Evolutionary conservation across 2,329 filamentous ascomycete genomes (phyloP).

Genomic region (Fusarium lyarnte): DNA sequence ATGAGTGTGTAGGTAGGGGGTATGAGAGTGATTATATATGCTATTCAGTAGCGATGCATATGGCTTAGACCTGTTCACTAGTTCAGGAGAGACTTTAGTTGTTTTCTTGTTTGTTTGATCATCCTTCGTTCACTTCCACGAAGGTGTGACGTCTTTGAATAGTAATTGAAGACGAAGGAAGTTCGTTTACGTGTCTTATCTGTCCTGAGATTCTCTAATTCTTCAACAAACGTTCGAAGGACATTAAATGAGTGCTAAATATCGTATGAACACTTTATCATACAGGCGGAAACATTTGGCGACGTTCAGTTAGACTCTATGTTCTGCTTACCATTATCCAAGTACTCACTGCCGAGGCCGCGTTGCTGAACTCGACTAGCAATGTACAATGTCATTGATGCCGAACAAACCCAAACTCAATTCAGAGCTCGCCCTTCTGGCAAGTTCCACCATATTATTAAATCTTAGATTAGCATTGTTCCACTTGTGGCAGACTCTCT

Average conservation of each 20-base stretch:
- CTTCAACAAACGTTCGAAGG: accelerated
- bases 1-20: accelerated
- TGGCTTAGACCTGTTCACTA: not conserved
- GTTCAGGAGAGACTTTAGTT: accelerated
- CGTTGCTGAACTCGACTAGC: accelerated
- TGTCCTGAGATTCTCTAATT: accelerated
- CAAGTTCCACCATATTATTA: accelerated
- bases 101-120: accelerated
- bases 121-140: accelerated
- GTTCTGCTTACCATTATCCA: not conserved
- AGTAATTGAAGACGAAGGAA: accelerated
- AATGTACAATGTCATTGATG: accelerated
- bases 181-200: accelerated
- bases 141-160: accelerated
- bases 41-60: accelerated
- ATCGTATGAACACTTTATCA: accelerated
- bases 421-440: accelerated
- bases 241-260: accelerated
- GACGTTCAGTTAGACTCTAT: not conserved
- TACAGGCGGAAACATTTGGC: accelerated
- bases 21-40: accelerated
- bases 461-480: not conserved
- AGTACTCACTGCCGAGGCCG: accelerated
- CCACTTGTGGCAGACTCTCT: not conserved
- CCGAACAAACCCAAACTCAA: too few relatives aligned